Evolutionary conservation across 129 eudicot species (phyloP), one percentile per base, ranked within the genome.

Genomic region (Heracleum sosnowskyi): DNA sequence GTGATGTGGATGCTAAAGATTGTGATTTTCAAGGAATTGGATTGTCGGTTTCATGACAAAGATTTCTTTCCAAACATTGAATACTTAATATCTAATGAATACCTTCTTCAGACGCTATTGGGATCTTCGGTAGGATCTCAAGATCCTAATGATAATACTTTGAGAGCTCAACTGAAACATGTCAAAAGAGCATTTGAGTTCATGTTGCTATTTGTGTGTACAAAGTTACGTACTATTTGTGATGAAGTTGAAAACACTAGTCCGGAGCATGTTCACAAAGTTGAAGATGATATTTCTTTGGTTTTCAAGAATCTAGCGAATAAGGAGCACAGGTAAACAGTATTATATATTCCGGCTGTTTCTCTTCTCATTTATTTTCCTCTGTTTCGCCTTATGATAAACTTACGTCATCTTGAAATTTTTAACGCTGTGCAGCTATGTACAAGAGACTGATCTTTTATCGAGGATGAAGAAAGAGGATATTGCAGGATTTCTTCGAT

Each of bases 1-100:
- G 82, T 34, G 26, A 2, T 82, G 29, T 86, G 89, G 86, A 75
- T 80, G 29, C 22, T 82, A 26, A 82, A 82, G 77, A 85, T 85
- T 26, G 29, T 85, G 9, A 10, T 82, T 17, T 78, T 85, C 2
- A 85, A 85, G 71, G 18, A 76, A 0, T 5, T 82, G 70, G 88
- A 81, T 76, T 63, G 77, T 26, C 11, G 49, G 29, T 82, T 85
- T 53, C 85, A 85, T 82, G 89, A 80, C 17, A 80, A 78, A 22
- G 74, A 82, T 40, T 80, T 86, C 75, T 83, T 83, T 35, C 74
- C 80, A 4, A 63, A 81, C 24, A 86, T 86, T 18, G 85, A 83
- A 31, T 83, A 83, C 36, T 41, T 82, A 13, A 24, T 83, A 0
- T 80, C 76, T 44, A 79, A 86, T 40, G 82, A 86, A 18, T 80